Evolutionary conservation across 1,284 basidiomycete genomes (phyloP), one percentile per base, ranked within the genome.

Genomic region (Puccinia coronata): DNA sequence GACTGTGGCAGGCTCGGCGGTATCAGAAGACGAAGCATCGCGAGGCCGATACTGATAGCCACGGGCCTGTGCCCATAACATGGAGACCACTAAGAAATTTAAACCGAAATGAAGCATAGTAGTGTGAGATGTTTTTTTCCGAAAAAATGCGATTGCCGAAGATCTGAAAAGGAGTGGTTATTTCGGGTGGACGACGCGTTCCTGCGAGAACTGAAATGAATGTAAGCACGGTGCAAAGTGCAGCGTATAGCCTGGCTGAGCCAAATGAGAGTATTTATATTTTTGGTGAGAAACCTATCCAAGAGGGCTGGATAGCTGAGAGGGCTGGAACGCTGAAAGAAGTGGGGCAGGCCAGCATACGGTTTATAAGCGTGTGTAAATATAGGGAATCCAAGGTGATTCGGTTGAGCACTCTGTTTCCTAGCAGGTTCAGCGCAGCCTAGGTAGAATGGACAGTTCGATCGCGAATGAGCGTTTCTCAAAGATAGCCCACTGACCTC

Each of bases 31-130:
- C 4, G 49, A 43, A 12, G 67, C 20, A 25, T 72, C 70, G 20
- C 70, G 49, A 39, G 70, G 70, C 51, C 31, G 51, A 55, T 36
- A 39, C 49, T 72, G 49, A 72, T 51, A 55, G 23, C 70, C 70
- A 55, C 36, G 34, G 18, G 51, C 47, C 23, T 53, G 49, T 23
- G 34, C 49, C 34, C 28, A 39, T 55, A 23, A 55, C 25, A 72
- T 9, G 2, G 70, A 72, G 25, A 55, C 49, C 2, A 55, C 28
- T 9, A 72, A 23, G 51, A 39, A 72, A 34, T 36, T 55, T 34
- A 51, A 72, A 23, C 25, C 28, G 28, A 51, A 72, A 39, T 55
- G 47, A 34, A 31, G 47, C 70, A 72, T 72, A 34, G 28, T 72
- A n/a, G n/a, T n/a, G n/a, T n/a, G n/a, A n/a, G n/a, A n/a, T n/a